phyloP scores from a whole-genome alignment of 1,284 basidiomycete genomes.

The Rhodotorula sp. region DNA sequence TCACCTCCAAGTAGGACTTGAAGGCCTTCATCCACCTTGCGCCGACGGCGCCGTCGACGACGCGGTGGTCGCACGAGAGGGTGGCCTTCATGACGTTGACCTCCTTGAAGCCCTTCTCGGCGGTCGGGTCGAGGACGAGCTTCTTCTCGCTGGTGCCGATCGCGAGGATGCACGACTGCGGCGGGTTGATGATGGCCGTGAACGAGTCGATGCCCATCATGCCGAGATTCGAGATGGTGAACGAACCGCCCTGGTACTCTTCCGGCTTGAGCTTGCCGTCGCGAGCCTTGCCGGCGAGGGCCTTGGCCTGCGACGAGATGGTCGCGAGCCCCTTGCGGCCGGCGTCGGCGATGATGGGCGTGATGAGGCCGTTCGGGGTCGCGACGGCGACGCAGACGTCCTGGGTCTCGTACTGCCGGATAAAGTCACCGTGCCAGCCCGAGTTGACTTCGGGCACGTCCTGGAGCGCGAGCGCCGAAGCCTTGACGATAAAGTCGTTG shows the following conservation, averaged over 20 bases:
- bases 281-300: constrained; percentile 88
- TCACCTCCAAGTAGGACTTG: constrained; percentile 95
- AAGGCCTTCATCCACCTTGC: constrained; percentile 89
- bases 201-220: constrained; percentile 91
- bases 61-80: constrained; percentile 87
- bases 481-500: constrained; percentile 98
- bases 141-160: constrained; percentile 84
- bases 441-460: constrained; percentile 98
- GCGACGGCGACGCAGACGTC: constrained; percentile 98
- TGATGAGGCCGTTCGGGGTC: constrained; percentile 93
- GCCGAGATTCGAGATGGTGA: constrained; percentile 99
- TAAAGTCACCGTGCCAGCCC: constrained; percentile 93
- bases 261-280: constrained; percentile 93
- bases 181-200: constrained; percentile 99
- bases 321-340: constrained; percentile 86
- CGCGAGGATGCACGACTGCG: constrained; percentile 96
- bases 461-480: constrained; percentile 78
- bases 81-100: constrained; percentile 94
- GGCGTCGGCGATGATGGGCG: constrained; percentile 93
- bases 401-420: constrained; percentile 94
- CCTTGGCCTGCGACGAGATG: constrained; percentile 89
- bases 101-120: constrained; percentile 89
- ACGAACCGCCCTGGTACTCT: constrained; percentile 98
- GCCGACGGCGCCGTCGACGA: constrained; percentile 86
- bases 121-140: constrained; percentile 81